phyloP scores from a whole-genome alignment of 2,329 filamentous ascomycete species.

The Graphium sp. region DNA sequence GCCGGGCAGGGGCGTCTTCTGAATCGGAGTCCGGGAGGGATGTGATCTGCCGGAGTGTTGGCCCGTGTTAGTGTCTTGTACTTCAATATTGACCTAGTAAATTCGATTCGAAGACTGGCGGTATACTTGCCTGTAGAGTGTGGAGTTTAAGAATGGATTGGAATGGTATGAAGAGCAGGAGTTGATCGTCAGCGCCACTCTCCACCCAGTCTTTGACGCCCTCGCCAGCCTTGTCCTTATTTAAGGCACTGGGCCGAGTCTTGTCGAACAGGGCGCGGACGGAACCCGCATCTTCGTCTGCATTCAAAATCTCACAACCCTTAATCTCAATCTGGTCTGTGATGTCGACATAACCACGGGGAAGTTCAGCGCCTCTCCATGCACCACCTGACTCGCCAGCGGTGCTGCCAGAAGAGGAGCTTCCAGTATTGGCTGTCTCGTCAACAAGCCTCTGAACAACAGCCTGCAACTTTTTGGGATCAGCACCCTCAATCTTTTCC shows the following conservation, averaged over 20 bases:
- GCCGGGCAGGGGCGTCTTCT: slow-evolving; percentile 58
- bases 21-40: slow-evolving; percentile 47
- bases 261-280: slow-evolving; percentile 60
- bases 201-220: slow-evolving; percentile 66
- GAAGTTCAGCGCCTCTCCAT: slow-evolving; percentile 63
- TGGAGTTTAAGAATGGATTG: slow-evolving; percentile 79
- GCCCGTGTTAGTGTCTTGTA: slow-evolving; percentile 8
- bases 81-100: too few species aligned
- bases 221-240: slow-evolving; percentile 34
- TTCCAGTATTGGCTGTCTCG: slow-evolving; percentile 39
- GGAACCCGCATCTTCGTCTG: slow-evolving; percentile 57
- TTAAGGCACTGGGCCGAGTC: slow-evolving; percentile 46
- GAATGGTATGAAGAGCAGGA: slow-evolving; percentile 87
- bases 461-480: slow-evolving; percentile 51
- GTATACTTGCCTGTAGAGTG: slow-evolving; percentile 43
- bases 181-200: slow-evolving; percentile 92
- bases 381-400: slow-evolving; percentile 19
- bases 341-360: slow-evolving; percentile 69
- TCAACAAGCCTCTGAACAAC: slow-evolving; percentile 54
- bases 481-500: slow-evolving; percentile 55
- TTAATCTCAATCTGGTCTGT: slow-evolving; percentile 66
- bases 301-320: slow-evolving; percentile 75
- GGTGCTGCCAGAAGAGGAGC: slow-evolving; percentile 22
- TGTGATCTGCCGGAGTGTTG: slow-evolving; percentile 48
- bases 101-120: background rate